A percentile compares a stretch with the other conserved stretches of the same genome.
phyloP scores from a whole-genome alignment of 2,329 filamentous ascomycete species.

The Parasarocladium wereldwijsianum region DNA sequence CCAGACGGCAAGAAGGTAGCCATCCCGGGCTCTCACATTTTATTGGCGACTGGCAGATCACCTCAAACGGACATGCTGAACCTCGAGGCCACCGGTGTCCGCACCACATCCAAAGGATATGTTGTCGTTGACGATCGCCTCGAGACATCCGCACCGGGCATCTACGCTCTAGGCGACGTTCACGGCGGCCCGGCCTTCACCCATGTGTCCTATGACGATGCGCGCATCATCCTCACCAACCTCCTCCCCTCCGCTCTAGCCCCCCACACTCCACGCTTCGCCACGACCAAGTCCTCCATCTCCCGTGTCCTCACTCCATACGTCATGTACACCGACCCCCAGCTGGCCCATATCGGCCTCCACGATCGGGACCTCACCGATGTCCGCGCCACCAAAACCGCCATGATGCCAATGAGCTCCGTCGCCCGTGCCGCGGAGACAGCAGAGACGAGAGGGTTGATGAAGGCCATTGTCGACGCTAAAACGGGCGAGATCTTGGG shows the following conservation, averaged over 20 bases:
- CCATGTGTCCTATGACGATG: constrained; percentile 42
- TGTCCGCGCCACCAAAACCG: constrained; percentile 22
- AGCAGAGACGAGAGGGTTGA: constrained; percentile 33
- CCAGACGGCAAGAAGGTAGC: constrained; percentile 9
- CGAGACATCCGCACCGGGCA: constrained; percentile 22
- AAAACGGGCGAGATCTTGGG: constrained; percentile 33
- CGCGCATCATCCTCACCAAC: constrained; percentile 32
- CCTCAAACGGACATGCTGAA: constrained; percentile 33
- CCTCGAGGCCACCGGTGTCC: constrained; percentile 23
- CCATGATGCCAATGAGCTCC: constrained; percentile 35
- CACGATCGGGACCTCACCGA: constrained; percentile 21
- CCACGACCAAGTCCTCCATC: constrained; percentile 10
- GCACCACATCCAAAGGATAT: constrained; percentile 24
- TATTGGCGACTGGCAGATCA: constrained; percentile 32
- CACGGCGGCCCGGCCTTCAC: constrained; percentile 38
- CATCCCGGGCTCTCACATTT: constrained; percentile 28
- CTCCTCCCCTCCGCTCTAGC: constrained; percentile 17
- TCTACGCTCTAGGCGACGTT: constrained; percentile 36
- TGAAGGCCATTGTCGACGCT: constrained; percentile 35
- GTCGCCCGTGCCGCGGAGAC: constrained; percentile 36
- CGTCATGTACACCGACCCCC: constrained; percentile 37
- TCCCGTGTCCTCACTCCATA: constrained; percentile 26
- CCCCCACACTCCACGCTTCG: constrained; percentile 12
- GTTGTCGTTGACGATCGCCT: constrained; percentile 28
- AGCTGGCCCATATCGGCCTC: constrained; percentile 35